Base-by-base conservation (phyloP, 192 early-diverging fungal species). In the Podila verticillata region DNA sequence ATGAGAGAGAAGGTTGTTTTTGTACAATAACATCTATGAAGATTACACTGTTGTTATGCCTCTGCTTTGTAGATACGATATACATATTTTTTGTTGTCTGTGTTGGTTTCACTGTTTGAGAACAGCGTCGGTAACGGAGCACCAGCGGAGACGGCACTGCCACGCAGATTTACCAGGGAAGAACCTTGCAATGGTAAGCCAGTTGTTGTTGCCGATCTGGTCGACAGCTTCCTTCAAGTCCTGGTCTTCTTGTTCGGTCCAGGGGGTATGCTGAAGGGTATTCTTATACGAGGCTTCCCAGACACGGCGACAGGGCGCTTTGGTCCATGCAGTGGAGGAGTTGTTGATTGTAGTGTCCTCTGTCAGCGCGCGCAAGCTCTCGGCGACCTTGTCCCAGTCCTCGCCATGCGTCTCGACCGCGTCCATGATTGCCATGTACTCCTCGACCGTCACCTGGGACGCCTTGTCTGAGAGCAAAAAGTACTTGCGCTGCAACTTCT, bases 131-230 rank as follows among this genome's bases (percentile, higher is more conserved):
- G 39, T 44, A 44, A 44, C 17, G 39, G 51, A 24, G 35, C 77
- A 80, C 77, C 77, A 80, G 5, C 77, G 77, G 7, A 80, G 77
- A 6, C 77, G 77, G 63, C 77, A 80, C n/a, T 72, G 69, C 77
- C 77, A 80, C 7, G 65, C 39, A 5, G 70, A 58, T 29, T 80
- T 80, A 36, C 65, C 77, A 34, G 77, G 77, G 70, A 80, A 80
- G 49, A 72, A 80, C 17, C 70, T 65, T 5, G 70, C 63, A 30
- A 68, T 65, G 0, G 54, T 1, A 6, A 59, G n/a, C 77, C 77
- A 80, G 29, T 72, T 47, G 20, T 22, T 28, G 32, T 49, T 24
- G 2, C 77, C 77, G 32, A 72, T 13, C 29, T 59, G n/a, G 5
- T 48, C 20, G 20, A 80, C 70, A 19, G 62, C 26, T 0, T 48